phyloP scores from a whole-genome alignment of 2,329 filamentous ascomycete genomes.

The Cladosporium sp. region DNA sequence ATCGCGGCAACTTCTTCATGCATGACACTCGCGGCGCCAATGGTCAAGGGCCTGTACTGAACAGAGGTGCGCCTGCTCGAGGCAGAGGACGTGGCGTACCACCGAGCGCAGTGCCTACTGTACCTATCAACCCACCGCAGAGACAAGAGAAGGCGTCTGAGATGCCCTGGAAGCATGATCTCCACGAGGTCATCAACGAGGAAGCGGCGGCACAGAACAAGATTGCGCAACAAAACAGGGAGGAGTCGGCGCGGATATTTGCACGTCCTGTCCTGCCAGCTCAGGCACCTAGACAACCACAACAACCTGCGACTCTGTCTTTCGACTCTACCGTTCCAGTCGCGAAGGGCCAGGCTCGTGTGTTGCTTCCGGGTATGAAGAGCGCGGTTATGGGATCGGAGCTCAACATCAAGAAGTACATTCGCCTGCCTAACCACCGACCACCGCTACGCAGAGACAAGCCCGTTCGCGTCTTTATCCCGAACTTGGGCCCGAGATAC shows the following conservation, averaged over 20 bases:
- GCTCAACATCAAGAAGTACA: constrained; percentile 85
- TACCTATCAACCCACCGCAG: constrained; percentile 49
- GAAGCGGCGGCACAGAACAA: constrained; percentile 25
- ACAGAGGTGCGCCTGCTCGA: constrained; percentile 43
- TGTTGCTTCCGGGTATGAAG: constrained; percentile 73
- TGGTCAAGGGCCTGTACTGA: constrained; percentile 27
- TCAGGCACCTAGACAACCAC: constrained; percentile 9
- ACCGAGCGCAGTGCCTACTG: constrained; percentile 55
- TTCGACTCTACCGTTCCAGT: constrained; percentile 17
- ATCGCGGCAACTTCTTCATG: constrained; percentile 93
- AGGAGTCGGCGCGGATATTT: constrained; percentile 35
- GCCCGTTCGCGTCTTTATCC: constrained; percentile 89
- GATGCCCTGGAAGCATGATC: constrained; percentile 88
- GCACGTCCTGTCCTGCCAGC: constrained; percentile 19
- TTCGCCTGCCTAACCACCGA: constrained; percentile 89
- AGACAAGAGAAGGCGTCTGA: constrained; percentile 58
- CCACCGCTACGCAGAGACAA: constrained; percentile 94
- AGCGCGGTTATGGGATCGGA: constrained; percentile 70
- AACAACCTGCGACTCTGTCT: constrained; percentile 4
- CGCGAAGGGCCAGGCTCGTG: constrained; percentile 48
- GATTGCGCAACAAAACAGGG: constrained; percentile 25
- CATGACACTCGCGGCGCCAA: constrained; percentile 71
- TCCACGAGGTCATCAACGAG: constrained; percentile 69
- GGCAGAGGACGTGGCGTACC: constrained; percentile 65
- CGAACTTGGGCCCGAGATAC: constrained; percentile 76